phyloP scores from a whole-genome alignment of 2,329 filamentous ascomycete genomes.

The Fusarium pilosicola region DNA sequence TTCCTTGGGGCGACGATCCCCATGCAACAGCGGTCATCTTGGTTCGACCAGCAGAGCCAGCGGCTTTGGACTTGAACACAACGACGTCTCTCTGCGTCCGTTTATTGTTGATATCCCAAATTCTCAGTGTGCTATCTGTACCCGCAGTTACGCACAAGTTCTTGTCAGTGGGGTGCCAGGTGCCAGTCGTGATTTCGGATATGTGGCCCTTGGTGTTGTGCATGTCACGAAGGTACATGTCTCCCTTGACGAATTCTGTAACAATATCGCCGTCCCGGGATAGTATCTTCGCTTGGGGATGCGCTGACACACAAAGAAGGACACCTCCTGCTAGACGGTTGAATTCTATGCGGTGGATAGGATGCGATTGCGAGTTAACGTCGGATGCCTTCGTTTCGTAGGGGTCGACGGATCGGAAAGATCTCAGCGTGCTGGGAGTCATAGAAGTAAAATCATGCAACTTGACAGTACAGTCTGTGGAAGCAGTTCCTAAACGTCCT shows the following conservation, averaged over 20 bases:
- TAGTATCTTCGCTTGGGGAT: conserved; percentile 89
- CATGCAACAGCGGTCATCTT: conserved; percentile 94
- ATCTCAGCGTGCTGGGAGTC: conserved; percentile 92
- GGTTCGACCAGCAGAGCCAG: conserved; percentile 87
- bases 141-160: conserved; percentile 91
- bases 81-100: conserved; percentile 92
- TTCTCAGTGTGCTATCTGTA: conserved; percentile 92
- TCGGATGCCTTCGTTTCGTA: conserved; percentile 76
- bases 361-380: conserved; percentile 82
- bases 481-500: conserved; percentile 86
- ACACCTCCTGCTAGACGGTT: conserved; percentile 82
- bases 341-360: conserved; percentile 87
- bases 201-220: conserved; percentile 97
- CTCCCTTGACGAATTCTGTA: conserved; percentile 93
- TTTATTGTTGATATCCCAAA: conserved; percentile 96
- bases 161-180: conserved; percentile 89
- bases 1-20: conserved; percentile 80
- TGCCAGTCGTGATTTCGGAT: conserved; percentile 87
- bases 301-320: conserved; percentile 87
- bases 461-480: conserved; percentile 89
- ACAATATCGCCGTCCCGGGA: conserved; percentile 87
- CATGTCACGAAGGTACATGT: conserved; percentile 98
- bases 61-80: conserved; percentile 92
- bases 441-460: conserved; percentile 95
- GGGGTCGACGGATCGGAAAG: conserved; percentile 92